Evolutionary conservation across 306 rosid genomes (phyloP), one percentile per base, ranked within the genome.

Genomic region (Rubus parviflorus): DNA sequence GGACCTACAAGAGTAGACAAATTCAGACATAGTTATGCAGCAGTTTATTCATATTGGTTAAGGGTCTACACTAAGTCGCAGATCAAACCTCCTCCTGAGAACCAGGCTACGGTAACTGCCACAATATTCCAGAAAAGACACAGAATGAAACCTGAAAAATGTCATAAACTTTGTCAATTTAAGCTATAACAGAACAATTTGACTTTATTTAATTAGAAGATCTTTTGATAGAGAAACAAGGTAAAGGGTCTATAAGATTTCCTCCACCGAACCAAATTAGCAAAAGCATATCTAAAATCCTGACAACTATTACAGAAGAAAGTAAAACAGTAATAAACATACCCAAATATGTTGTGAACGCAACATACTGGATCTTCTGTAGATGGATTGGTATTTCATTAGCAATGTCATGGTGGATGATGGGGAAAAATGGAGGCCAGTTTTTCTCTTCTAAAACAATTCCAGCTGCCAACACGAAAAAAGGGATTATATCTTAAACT

Each of bases 301-400:
- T 8, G 57, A 47, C 41, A 47, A 25, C 5, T 7, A 52, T 51
- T 13, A 42, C 68, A 22, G 19, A 52, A 74, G 43, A 58, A 42
- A 8, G 4, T 17, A 57, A 30, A 23, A 45, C 13, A 43, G 64
- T 51, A 46, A 46, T 25, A 20, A 75, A 85, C 95, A 60, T 90
- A 95, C 98, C 97, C 85, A 95, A 83, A 80, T 84, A 92, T 81
- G 98, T 92, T 49, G 97, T 71, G 81, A 95, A 90, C 69, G 97
- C 98, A 85, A 90, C 82, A 84, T 95, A 95, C 85, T 92, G 97
- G 80, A 85, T 75, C 84, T 81, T 91, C 77, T 92, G 99, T 45
- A 92, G 93, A 84, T 96, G 99, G 73, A 96, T 79, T 23, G 99
- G 99, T 83, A 92, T 92, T 81, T 96, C 99, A 40, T 84, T 91